phyloP scores from a whole-genome alignment of 257 asterid genomes.

The Nicotiana knightiana region DNA sequence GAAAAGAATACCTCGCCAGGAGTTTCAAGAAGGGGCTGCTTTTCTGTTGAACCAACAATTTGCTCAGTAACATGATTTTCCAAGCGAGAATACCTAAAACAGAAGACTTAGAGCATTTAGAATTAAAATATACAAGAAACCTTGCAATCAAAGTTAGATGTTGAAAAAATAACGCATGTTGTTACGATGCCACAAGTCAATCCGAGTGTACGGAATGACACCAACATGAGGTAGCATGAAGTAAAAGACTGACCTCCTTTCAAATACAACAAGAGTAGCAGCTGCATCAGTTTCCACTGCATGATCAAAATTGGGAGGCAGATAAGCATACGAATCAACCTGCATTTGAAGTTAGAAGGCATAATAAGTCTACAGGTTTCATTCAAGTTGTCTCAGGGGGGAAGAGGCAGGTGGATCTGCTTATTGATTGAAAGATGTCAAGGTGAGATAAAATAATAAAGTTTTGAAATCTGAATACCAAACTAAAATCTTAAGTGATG shows the following conservation, averaged over 20 bases:
- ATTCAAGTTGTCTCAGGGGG: neutral
- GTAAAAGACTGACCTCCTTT: slow-evolving; percentile 63
- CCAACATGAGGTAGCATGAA: neutral
- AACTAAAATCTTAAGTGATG: neutral
- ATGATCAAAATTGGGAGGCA: slow-evolving; percentile 74
- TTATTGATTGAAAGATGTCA: neutral
- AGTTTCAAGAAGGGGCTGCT: slow-evolving; percentile 84
- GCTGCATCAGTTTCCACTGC: slow-evolving; percentile 49
- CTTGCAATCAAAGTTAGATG: slow-evolving; percentile 4
- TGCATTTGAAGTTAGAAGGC: slow-evolving; percentile 24
- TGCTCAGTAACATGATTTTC: slow-evolving; percentile 42
- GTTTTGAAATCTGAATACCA: neutral
- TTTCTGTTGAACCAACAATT: slow-evolving; percentile 64
- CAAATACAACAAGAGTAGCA: slow-evolving; percentile 64
- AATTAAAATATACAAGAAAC: neutral
- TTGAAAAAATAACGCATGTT: neutral
- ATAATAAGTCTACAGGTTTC: neutral
- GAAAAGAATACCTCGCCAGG: slow-evolving; percentile 73
- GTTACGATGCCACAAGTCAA: neutral
- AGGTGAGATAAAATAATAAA: neutral
- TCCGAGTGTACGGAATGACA: neutral
- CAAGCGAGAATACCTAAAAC: slow-evolving; percentile 53
- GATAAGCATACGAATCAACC: slow-evolving; percentile 93
- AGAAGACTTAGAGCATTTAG: slow-evolving; percentile 10
- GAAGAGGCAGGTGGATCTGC: neutral